Evolutionary conservation across 257 asterid genomes (phyloP).

Genomic region (Anisodus tanguticus): DNA sequence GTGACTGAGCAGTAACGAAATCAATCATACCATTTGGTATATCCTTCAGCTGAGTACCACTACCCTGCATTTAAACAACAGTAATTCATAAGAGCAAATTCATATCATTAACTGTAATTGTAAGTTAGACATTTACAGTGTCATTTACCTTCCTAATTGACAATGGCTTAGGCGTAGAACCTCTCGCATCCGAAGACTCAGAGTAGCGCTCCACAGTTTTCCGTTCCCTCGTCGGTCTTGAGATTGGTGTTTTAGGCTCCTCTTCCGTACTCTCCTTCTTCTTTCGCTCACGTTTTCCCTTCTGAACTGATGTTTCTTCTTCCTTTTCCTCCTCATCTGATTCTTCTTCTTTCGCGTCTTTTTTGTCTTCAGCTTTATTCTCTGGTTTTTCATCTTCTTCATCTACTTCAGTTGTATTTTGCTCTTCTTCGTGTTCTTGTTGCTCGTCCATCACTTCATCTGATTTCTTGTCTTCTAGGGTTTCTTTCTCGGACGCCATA

Average conservation of each 20-base stretch:
- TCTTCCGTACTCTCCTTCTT: slow-evolving; percentile 35
- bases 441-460: slow-evolving; percentile 33
- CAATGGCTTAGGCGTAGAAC: slow-evolving; percentile 50
- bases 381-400: background rate
- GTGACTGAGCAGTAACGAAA: background rate
- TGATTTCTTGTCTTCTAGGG: slow-evolving; percentile 42
- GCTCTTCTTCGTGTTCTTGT: background rate
- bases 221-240: slow-evolving; percentile 73
- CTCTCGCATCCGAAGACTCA: slow-evolving; percentile 40
- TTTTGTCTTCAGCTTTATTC: background rate
- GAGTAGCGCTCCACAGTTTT: slow-evolving; percentile 64
- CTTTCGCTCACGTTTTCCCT: background rate
- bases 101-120: background rate
- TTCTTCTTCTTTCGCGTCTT: background rate
- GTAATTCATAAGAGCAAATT: slow-evolving; percentile 31
- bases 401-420: background rate
- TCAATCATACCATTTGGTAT: slow-evolving; percentile 61
- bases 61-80: slow-evolving; percentile 52
- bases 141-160: slow-evolving; percentile 59
- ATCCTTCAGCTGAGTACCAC: slow-evolving; percentile 62
- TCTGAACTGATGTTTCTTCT: background rate
- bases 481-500: slow-evolving; percentile 57
- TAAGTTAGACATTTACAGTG: background rate
- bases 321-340: background rate
- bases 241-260: slow-evolving; percentile 46